A percentile compares a stretch with the other conserved stretches of the same genome.
Conservation (phyloP, 2,329 filamentous ascomycete genomes). For the Cadophora sp. region DNA sequence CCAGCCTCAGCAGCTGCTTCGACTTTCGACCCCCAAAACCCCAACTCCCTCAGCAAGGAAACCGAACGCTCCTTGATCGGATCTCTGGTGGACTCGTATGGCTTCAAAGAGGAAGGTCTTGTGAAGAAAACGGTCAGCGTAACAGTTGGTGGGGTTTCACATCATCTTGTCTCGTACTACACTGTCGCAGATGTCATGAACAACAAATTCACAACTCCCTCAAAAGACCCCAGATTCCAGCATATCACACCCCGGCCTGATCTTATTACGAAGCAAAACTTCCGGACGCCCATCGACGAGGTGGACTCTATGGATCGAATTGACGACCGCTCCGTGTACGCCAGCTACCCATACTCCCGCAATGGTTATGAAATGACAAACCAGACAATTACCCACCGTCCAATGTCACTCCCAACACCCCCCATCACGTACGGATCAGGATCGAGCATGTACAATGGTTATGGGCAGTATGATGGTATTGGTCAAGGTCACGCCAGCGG, state of each 20-base stretch:
- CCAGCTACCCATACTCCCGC: slow-evolving; percentile 36
- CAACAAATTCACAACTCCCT: slow-evolving; percentile 62
- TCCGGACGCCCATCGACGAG: slow-evolving; percentile 70
- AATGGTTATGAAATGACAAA: slow-evolving; percentile 44
- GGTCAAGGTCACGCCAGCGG: slow-evolving; percentile 25
- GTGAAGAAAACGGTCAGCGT: slow-evolving; percentile 95
- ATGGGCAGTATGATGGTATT: slow-evolving; percentile 40
- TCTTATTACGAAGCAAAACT: slow-evolving; percentile 68
- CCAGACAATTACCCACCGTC: slow-evolving; percentile 40
- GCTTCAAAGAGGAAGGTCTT: slow-evolving; percentile 81
- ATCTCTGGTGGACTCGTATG: slow-evolving; percentile 87
- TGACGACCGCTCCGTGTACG: slow-evolving; percentile 41
- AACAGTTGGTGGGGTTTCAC: slow-evolving; percentile 73
- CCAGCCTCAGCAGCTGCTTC: slow-evolving; percentile 25
- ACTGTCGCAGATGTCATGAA: slow-evolving; percentile 76
- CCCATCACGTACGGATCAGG: slow-evolving; percentile 35
- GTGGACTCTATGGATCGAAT: slow-evolving; percentile 50
- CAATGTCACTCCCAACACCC: slow-evolving; percentile 42
- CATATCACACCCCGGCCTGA: slow-evolving; percentile 62
- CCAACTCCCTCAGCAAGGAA: slow-evolving; percentile 42
- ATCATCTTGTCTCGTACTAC: slow-evolving; percentile 92
- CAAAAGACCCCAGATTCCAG: slow-evolving; percentile 57
- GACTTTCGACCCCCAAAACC: slow-evolving; percentile 32
- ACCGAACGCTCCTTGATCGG: slow-evolving; percentile 64
- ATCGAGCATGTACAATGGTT: slow-evolving; percentile 34